A percentile compares a stretch with the other conserved stretches of the same genome.
phyloP scores from a whole-genome alignment of 2,329 filamentous ascomycete genomes.

The Geoglossum cookeanum region DNA sequence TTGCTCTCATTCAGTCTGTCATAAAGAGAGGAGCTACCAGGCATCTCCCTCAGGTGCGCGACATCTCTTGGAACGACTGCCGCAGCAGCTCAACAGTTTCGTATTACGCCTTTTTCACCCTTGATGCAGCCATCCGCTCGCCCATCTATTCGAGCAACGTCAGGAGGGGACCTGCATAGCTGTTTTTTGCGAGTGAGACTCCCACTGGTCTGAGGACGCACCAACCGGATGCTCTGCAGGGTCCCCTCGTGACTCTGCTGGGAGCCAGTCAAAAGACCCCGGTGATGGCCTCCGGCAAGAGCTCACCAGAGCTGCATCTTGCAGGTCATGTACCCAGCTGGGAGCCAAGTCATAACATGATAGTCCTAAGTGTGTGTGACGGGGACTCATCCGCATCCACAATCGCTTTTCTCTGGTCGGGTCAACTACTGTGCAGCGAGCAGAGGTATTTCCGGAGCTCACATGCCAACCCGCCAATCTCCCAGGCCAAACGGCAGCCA shows the following conservation, averaged over 20 bases:
- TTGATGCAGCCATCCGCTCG: not conserved
- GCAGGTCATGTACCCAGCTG: not conserved
- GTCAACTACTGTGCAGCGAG: not conserved
- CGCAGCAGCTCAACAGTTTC: not conserved
- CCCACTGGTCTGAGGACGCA: not conserved
- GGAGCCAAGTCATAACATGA: not conserved
- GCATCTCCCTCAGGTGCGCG: not conserved
- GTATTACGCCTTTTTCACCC: not conserved
- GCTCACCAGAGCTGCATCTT: not conserved
- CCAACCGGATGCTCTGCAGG: not conserved
- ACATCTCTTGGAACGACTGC: not conserved
- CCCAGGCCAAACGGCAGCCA: not conserved
- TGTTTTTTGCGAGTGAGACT: not conserved
- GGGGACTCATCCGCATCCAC: not conserved
- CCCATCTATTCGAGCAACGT: slow-evolving; percentile 1
- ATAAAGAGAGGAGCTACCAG: not conserved
- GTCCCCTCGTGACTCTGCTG: not conserved
- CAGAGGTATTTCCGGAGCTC: not conserved
- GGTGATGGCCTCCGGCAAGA: not conserved
- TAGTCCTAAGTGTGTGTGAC: not conserved
- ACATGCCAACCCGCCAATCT: not conserved
- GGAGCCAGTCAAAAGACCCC: not conserved
- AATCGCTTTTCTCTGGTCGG: not conserved
- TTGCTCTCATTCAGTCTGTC: not conserved
- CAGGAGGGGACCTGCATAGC: slow-evolving; percentile 2